These are phyloP conservation scores for Liriodendron chinense DNA, from an alignment of 164 flowering plant species.

Conservation along the genomic window DNA sequence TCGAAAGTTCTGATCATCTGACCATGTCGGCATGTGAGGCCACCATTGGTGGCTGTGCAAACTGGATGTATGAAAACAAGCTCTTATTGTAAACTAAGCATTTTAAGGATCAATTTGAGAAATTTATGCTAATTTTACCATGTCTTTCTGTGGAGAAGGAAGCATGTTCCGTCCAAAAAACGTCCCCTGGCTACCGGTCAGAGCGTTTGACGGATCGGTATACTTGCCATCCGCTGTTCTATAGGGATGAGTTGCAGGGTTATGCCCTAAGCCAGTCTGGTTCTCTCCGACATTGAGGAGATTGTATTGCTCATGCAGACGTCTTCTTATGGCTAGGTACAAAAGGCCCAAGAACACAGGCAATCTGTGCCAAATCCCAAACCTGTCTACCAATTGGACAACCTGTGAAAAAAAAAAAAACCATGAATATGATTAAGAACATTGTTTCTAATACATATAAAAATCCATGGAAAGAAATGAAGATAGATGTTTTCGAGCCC, in stretches of 20 bases:
- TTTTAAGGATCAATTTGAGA: too few relatives aligned
- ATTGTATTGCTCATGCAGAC: conserved; percentile 34
- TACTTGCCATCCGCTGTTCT: conserved; percentile 35
- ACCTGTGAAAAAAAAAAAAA: conserved; percentile 16
- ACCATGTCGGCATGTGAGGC: too few relatives aligned
- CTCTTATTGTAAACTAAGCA: too few relatives aligned
- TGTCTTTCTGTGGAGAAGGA: conserved; percentile 28
- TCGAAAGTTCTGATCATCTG: too few relatives aligned
- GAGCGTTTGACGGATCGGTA: conserved; percentile 31
- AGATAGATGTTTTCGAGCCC: too few relatives aligned
- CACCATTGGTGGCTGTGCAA: too few relatives aligned
- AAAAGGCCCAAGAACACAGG: conserved; percentile 40
- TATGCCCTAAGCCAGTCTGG: conserved; percentile 18
- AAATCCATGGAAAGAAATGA: neutral
- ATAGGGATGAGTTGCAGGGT: conserved; percentile 23
- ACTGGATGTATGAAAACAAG: too few relatives aligned
- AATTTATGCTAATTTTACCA: conserved; percentile 11
- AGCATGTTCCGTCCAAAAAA: conserved; percentile 44
- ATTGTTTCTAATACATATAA: too few relatives aligned
- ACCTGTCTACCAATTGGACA: conserved; percentile 34
- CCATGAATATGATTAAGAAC: neutral
- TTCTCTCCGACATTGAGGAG: conserved; percentile 35
- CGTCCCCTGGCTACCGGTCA: conserved; percentile 30
- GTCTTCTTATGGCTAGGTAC: conserved; percentile 35
- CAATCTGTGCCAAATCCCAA: conserved; percentile 35